Base-by-base conservation (phyloP, 192 early-diverging fungal genomes). In the Coemansia sp. region DNA sequence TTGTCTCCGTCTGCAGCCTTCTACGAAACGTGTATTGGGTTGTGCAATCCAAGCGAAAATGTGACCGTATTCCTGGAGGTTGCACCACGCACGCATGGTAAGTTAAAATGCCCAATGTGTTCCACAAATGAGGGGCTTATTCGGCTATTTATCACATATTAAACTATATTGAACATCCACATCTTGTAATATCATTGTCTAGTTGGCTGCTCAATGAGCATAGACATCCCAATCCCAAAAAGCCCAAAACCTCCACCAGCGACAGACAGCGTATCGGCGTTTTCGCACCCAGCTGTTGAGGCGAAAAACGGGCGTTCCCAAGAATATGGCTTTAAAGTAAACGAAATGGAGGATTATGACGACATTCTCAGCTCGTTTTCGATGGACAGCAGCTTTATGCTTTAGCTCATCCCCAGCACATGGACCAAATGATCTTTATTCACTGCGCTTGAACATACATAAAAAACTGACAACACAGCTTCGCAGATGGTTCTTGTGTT, bases 41-140 rank as follows among this genome's bases (percentile, higher is more conserved):
- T 79, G 32, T 73, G 76, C 46, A 74, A 79, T 40, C 76, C 76
- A 0, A 17, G 9, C 11, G 57, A 67, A 22, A 42, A 57, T 7
- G 35, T 71, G 14, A 53, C 53, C 4, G 71, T 73, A 0, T 20
- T 74, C 22, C 36, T 79, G 22, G 68, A 79, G 22, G 71, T 74
- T 2, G 60, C 76, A 13, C 71, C 76, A 17, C 67, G 65, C 22
- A 62, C 17, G 48, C 52, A 67, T 41, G 76, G 76, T 70, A 79
- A 49, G 76, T 67, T 48, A 11, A 11, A 40, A 5, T 6, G 11
- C 5, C 38, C 38, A 40, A 8, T 40, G 11, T 13, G 11, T 4
- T 40, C 38, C 11, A 13, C 38, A 40, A 40, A 40, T 8, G 11
- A 8, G 11, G 11, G 7, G 38, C 11, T 40, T 40, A 40, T 40